phyloP scores from a whole-genome alignment of 768 basidiomycete species.

The Termitomyces sp. region DNA sequence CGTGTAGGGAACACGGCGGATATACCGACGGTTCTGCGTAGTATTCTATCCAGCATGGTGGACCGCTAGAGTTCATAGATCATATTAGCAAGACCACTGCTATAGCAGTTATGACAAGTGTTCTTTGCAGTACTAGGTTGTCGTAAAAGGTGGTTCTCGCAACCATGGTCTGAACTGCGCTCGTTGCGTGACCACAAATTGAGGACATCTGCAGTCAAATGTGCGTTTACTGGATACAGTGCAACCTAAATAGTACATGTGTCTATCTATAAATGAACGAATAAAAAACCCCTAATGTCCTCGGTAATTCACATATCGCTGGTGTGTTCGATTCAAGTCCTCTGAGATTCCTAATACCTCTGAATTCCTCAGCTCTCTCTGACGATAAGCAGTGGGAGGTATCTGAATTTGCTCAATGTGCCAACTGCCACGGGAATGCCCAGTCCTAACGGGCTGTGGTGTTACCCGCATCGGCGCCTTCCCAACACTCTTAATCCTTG shows the following conservation, averaged over 20 bases:
- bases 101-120: neutral
- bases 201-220: neutral
- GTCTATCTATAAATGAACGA: neutral
- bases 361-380: slow-evolving; percentile 26
- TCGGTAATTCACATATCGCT: neutral
- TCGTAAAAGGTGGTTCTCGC: neutral
- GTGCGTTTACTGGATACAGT: neutral
- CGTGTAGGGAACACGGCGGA: slow-evolving; percentile 58
- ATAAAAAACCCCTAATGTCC: neutral
- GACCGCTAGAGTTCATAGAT: slow-evolving; percentile 28
- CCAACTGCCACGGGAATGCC: slow-evolving; percentile 25
- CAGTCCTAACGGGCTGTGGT: slow-evolving; percentile 26
- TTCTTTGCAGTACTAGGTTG: neutral
- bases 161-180: neutral
- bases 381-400: slow-evolving; percentile 23
- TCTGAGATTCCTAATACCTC: slow-evolving; percentile 21
- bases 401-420: slow-evolving; percentile 31
- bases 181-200: neutral
- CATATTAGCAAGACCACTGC: no score
- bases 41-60: slow-evolving; percentile 57
- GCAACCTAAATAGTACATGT: neutral
- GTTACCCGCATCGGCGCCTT: slow-evolving; percentile 31
- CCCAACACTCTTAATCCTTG: slow-evolving; percentile 39
- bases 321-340: neutral
- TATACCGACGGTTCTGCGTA: slow-evolving; percentile 60